These are phyloP conservation scores for Melaleuca quinquenervia DNA, from an alignment of 345 rosid species.

Conservation along the genomic window DNA sequence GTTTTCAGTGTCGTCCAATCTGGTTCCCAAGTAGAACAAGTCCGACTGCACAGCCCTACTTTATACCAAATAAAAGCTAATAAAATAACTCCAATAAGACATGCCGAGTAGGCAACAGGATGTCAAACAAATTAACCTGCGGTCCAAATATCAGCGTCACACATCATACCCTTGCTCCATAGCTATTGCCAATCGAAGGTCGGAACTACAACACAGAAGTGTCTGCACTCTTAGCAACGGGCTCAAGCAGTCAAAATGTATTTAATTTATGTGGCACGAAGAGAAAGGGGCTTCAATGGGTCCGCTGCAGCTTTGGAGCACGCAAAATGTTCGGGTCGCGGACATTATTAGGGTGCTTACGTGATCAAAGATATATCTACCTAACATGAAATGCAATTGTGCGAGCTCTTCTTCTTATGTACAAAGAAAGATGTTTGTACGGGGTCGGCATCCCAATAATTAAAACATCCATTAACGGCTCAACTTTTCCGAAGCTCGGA, in stretches of 20 bases:
- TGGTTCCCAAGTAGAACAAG: too few species aligned
- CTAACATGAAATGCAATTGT: not conserved
- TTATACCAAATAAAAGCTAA: not conserved
- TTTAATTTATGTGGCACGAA: too few species aligned
- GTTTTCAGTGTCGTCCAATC: too few species aligned
- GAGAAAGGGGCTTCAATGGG: too few species aligned
- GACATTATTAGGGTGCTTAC: not conserved
- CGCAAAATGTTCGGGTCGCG: not conserved
- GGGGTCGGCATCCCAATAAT: not conserved
- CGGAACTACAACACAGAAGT: constrained; percentile 48
- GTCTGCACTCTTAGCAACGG: too few species aligned
- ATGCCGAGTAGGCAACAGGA: not conserved
- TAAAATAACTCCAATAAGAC: not conserved
- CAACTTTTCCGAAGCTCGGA: not conserved
- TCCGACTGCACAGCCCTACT: not conserved
- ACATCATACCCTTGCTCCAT: constrained; percentile 72
- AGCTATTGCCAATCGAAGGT: constrained; percentile 91
- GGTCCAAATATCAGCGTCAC: constrained; percentile 68
- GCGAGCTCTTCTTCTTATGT: not conserved
- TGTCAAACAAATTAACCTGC: constrained; percentile 40
- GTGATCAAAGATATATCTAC: not conserved
- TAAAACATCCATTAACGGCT: not conserved
- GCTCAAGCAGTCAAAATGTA: too few species aligned
- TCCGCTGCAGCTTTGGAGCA: too few species aligned
- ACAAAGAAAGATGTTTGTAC: not conserved